A percentile compares a stretch with the other conserved stretches of the same genome.
phyloP scores from a whole-genome alignment of 2,329 filamentous ascomycete species.

The Herpotrichia juniperi region DNA sequence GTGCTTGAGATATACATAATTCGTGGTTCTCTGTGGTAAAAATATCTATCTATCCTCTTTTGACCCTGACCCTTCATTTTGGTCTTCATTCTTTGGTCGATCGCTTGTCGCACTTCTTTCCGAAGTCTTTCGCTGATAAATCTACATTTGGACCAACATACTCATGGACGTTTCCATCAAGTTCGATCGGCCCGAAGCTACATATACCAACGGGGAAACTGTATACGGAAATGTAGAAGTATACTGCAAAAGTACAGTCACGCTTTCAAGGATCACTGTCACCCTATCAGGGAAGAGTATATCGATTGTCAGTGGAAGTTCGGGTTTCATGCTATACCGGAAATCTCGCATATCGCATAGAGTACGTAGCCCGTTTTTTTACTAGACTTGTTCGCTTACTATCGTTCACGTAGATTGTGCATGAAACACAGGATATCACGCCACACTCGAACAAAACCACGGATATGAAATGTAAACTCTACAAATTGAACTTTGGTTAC shows the following conservation, averaged over 20 bases:
- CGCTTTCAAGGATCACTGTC: slow-evolving; percentile 13
- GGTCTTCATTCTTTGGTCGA: too few relatives aligned
- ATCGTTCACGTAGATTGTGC: slow-evolving; percentile 13
- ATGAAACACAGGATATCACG: slow-evolving; percentile 9
- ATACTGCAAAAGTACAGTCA: slow-evolving; percentile 12
- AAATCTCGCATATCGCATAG: neutral
- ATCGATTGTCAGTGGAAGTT: slow-evolving; percentile 6
- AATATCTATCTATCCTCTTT: too few relatives aligned
- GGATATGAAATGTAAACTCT: neutral
- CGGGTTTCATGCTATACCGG: slow-evolving; percentile 12
- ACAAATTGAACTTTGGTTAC: slow-evolving; percentile 10
- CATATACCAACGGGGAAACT: slow-evolving; percentile 12
- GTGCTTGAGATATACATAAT: neutral
- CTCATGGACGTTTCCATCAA: slow-evolving; percentile 16
- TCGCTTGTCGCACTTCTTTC: too few relatives aligned
- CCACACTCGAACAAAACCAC: slow-evolving; percentile 1
- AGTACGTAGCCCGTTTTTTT: too few relatives aligned
- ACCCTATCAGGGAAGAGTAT: slow-evolving; percentile 13
- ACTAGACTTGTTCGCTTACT: slow-evolving; percentile 6
- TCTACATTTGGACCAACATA: slow-evolving; percentile 2
- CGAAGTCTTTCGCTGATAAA: neutral
- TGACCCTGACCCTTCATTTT: too few relatives aligned
- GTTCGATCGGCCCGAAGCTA: slow-evolving; percentile 5
- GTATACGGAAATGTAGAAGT: slow-evolving; percentile 11
- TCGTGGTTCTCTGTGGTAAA: neutral